phyloP scores from a whole-genome alignment of 2,329 filamentous ascomycete genomes.

The Aspergillus pseudoterreus region DNA sequence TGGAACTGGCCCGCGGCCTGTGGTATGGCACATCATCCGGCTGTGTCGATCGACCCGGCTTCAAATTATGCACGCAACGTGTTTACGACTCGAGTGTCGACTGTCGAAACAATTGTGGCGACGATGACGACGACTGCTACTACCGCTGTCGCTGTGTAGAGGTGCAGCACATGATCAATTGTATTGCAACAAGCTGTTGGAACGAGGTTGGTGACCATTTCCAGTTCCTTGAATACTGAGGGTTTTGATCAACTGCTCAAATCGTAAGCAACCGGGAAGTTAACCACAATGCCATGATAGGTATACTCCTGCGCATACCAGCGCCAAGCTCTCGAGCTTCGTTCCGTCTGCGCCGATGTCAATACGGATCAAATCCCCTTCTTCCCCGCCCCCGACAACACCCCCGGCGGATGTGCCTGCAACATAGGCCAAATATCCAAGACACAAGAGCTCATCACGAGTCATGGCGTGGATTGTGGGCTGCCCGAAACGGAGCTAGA shows the following conservation, averaged over 20 bases:
- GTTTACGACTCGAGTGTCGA: not conserved
- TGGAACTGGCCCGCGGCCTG: not conserved
- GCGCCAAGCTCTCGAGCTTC: not conserved
- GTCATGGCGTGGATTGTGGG: not conserved
- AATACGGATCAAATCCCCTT: conserved; percentile 4
- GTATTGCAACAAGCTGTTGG: conserved; percentile 5
- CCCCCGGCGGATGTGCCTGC: conserved; percentile 3
- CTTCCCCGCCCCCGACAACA: conserved; percentile 10
- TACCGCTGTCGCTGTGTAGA: not conserved
- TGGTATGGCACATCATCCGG: conserved; percentile 2
- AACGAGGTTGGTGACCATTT: conserved; percentile 4
- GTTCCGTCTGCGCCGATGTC: not conserved
- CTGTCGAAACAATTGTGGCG: too few species aligned
- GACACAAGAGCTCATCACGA: not conserved
- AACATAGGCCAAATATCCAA: conserved; percentile 1
- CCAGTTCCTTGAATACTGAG: not conserved
- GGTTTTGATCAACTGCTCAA: not conserved
- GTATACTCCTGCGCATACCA: conserved; percentile 12
- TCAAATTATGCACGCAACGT: conserved; percentile 1
- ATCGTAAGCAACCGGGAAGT: not conserved
- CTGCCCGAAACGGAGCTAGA: not conserved
- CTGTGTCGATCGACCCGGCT: conserved; percentile 2
- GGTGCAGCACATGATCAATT: not conserved
- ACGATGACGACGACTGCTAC: not conserved
- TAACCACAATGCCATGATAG: not conserved